Evolutionary conservation across 2,329 filamentous ascomycete genomes (phyloP).

Genomic region (Paradendryphiella salina): DNA sequence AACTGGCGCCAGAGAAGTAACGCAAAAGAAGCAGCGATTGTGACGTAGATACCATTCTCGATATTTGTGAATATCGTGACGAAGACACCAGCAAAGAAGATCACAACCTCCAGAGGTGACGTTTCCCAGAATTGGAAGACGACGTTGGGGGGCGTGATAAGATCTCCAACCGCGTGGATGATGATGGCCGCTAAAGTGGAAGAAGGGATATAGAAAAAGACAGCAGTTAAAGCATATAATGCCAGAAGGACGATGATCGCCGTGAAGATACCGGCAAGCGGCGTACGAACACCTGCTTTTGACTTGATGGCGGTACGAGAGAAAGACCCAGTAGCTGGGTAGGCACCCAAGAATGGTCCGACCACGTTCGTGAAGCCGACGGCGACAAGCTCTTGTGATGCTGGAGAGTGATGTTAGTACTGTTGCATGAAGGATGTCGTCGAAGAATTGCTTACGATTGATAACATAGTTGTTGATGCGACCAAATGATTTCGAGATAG

Average conservation of each 20-base stretch:
- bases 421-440: too few species aligned
- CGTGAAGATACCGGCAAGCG: slow-evolving; percentile 86
- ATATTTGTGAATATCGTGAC: slow-evolving; percentile 87
- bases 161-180: slow-evolving; percentile 90
- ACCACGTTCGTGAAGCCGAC: slow-evolving; percentile 88
- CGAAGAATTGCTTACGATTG: slow-evolving; percentile 55
- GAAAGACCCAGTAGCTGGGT: slow-evolving; percentile 93
- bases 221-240: slow-evolving; percentile 81
- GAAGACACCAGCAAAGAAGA: slow-evolving; percentile 91
- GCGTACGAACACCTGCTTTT: slow-evolving; percentile 91
- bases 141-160: slow-evolving; percentile 88
- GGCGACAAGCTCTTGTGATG: slow-evolving; percentile 92
- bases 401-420: not conserved
- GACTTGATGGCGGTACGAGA: slow-evolving; percentile 96
- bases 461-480: slow-evolving; percentile 96
- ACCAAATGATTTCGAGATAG: slow-evolving; percentile 95
- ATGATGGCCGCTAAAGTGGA: slow-evolving; percentile 84
- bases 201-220: slow-evolving; percentile 93
- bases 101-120: slow-evolving; percentile 83
- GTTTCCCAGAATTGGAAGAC: slow-evolving; percentile 96
- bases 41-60: slow-evolving; percentile 90
- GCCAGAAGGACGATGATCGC: slow-evolving; percentile 83
- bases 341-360: slow-evolving; percentile 87
- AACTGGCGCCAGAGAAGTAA: slow-evolving; percentile 82
- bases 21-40: slow-evolving; percentile 74